Conservation (phyloP, 805 yeast genomes). For the Blastobotrys attinorum region DNA sequence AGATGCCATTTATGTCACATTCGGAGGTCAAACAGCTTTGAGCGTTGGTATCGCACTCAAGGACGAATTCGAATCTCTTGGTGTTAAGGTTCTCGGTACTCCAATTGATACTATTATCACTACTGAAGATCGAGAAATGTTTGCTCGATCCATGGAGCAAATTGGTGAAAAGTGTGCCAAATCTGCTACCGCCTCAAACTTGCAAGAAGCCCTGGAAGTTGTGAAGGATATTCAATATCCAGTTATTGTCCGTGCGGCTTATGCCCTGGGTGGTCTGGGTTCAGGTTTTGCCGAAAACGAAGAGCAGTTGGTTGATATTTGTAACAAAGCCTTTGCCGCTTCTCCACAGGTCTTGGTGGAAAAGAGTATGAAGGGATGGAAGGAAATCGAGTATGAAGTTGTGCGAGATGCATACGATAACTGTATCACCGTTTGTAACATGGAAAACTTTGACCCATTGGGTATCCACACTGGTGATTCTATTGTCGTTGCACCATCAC, state of each 20-base stretch:
- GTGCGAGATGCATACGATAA: constrained; percentile 95
- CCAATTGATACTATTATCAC: constrained; percentile 93
- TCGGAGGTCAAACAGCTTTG: constrained; percentile 98
- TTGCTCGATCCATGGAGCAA: constrained; percentile 90
- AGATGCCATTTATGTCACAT: constrained; percentile 93
- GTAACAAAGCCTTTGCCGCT: constrained; percentile 87
- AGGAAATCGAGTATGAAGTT: constrained; percentile 97
- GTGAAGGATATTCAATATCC: constrained; percentile 88
- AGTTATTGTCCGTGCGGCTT: constrained; percentile 95
- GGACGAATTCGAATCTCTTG: constrained; percentile 87
- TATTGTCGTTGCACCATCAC: constrained; percentile 97
- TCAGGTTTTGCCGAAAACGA: constrained; percentile 95
- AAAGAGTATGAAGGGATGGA: constrained; percentile 98
- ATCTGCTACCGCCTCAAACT: constrained; percentile 74
- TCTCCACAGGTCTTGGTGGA: constrained; percentile 95
- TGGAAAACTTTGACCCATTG: constrained; percentile 98
- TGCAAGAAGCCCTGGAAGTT: constrained; percentile 77
- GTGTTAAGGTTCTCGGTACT: constrained; percentile 94
- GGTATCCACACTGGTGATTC: constrained; percentile 99
- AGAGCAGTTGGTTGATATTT: constrained; percentile 69
- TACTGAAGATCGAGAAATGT: constrained; percentile 95
- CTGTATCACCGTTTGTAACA: constrained; percentile 98
- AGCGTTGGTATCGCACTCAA: constrained; percentile 92
- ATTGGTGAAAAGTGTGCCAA: constrained; percentile 93
- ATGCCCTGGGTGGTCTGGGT: constrained; percentile 95